Percentiles rank a stretch among this genome's conserved stretches.
phyloP scores from a whole-genome alignment of 441 rosid species.

The Lepidium campestre region DNA sequence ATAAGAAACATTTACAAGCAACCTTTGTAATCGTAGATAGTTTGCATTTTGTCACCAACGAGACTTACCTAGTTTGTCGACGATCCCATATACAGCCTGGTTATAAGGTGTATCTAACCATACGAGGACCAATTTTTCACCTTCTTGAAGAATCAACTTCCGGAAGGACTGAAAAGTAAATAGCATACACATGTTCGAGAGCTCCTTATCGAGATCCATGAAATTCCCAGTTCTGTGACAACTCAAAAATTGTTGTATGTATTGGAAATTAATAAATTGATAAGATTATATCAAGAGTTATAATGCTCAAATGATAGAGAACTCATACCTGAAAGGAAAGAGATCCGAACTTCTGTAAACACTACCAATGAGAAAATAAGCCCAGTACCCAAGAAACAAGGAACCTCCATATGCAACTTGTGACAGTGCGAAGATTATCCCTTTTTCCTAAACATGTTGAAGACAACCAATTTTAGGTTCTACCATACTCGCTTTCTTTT shows the following conservation, averaged over 20 bases:
- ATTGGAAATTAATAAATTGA: constrained; percentile 4
- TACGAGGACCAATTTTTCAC: constrained; percentile 89
- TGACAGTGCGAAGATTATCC: constrained; percentile 59
- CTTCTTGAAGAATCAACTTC: constrained; percentile 92
- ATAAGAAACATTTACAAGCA: not conserved
- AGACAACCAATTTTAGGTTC: not conserved
- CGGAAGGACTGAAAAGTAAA: constrained; percentile 83
- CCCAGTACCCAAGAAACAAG: constrained; percentile 81
- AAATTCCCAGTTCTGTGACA: constrained; percentile 48
- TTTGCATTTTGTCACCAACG: not conserved
- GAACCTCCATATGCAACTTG: constrained; percentile 83
- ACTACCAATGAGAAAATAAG: constrained; percentile 55
- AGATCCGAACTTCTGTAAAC: constrained; percentile 44
- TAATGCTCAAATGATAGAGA: constrained; percentile 8
- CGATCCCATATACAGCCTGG: constrained; percentile 93
- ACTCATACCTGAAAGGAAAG: constrained; percentile 77
- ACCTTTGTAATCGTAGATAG: not conserved
- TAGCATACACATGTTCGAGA: constrained; percentile 71
- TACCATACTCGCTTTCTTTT: not conserved
- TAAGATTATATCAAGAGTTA: constrained; percentile 1
- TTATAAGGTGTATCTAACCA: constrained; percentile 95
- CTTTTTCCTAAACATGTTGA: constrained; percentile 51
- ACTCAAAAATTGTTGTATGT: constrained; percentile 4
- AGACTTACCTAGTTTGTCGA: constrained; percentile 79
- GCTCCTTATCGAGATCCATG: constrained; percentile 61